Conservation (phyloP, 1,139 yeast species). For the Diutina scorzettiae region DNA sequence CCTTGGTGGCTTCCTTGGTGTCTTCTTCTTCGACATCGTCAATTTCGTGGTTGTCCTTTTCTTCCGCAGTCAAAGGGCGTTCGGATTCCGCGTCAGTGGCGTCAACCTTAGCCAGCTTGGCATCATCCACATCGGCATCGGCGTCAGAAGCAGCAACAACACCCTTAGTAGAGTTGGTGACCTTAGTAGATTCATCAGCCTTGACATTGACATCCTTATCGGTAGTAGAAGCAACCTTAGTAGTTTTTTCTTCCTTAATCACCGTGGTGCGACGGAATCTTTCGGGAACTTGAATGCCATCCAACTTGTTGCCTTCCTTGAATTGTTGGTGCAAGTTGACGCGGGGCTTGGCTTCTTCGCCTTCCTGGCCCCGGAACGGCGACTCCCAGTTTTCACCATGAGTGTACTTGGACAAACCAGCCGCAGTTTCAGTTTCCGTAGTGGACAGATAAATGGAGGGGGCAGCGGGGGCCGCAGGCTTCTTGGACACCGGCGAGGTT, state of each 20-base stretch:
- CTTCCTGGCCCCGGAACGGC: constrained; percentile 3
- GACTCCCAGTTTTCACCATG: constrained; percentile 4
- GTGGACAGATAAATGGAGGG: background rate
- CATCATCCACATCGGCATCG: constrained; percentile 6
- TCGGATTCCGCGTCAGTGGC: constrained; percentile 4
- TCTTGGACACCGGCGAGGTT: constrained; percentile 31
- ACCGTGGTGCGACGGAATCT: constrained; percentile 19
- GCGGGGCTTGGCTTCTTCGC: background rate
- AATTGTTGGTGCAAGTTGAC: constrained; percentile 23
- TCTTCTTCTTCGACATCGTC: background rate
- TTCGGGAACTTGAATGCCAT: constrained; percentile 27
- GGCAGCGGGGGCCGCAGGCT: constrained; percentile 9
- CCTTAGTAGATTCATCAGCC: background rate
- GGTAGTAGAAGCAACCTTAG: background rate
- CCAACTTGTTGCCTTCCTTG: constrained; percentile 28
- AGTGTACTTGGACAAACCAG: background rate
- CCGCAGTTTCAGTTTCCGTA: background rate
- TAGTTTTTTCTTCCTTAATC: constrained; percentile 7
- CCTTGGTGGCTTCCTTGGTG: background rate
- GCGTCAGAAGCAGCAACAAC: background rate
- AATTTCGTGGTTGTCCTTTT: background rate
- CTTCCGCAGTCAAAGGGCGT: constrained; percentile 4
- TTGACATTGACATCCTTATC: background rate
- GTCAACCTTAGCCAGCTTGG: constrained; percentile 4
- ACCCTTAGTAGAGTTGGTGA: background rate